Percentiles rank a stretch among this genome's conserved stretches.
phyloP scores from a whole-genome alignment of 306 rosid species.

The Corylus avellana region DNA sequence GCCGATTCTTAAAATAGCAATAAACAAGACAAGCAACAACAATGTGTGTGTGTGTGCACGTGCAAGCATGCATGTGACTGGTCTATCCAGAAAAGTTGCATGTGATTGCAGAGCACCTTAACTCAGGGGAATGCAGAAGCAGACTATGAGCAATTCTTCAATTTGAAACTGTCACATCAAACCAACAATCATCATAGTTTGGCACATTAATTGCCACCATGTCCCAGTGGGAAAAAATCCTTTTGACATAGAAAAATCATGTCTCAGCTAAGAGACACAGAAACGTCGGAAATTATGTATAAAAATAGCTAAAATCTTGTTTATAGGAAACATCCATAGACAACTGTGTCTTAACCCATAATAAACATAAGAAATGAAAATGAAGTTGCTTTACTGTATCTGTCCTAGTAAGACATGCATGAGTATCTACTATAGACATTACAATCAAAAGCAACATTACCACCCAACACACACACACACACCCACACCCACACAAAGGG shows the following conservation, averaged over 20 bases:
- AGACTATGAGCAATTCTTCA: not conserved
- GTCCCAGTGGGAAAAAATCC: not conserved
- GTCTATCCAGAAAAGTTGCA: no score
- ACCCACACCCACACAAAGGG: no score
- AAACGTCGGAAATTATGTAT: not conserved
- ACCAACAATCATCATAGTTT: not conserved
- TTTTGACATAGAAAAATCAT: not conserved
- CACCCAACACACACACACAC: not conserved
- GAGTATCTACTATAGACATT: no score
- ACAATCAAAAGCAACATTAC: no score
- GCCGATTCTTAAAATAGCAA: not conserved
- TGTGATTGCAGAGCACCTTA: no score
- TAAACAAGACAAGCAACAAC: constrained; percentile 9
- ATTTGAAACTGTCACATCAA: not conserved
- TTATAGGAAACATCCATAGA: not conserved
- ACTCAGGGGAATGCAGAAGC: not conserved
- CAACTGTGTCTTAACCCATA: not conserved
- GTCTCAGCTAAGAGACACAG: not conserved
- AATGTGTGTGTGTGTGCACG: no score
- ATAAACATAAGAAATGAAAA: not conserved
- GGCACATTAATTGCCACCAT: not conserved
- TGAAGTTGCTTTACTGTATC: not conserved
- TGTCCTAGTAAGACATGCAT: no score
- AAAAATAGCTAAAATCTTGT: not conserved
- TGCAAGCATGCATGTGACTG: no score